Evolutionary conservation across 371 early-diverging fungal genomes (phyloP).

Genomic region (Mortierella sp.): DNA sequence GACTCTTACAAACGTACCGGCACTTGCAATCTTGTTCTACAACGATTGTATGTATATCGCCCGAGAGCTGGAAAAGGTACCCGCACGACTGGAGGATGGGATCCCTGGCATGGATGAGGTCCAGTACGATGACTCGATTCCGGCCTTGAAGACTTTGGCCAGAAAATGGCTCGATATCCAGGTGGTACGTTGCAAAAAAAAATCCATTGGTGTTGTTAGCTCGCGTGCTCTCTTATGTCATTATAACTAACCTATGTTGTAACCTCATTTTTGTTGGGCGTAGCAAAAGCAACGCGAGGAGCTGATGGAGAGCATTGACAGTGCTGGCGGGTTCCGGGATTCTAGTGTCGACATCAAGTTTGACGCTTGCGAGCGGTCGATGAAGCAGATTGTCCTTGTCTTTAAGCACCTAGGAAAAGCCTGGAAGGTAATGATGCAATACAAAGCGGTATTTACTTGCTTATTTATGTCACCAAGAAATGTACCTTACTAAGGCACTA

Average conservation of each 20-base stretch:
- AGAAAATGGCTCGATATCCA: constrained; percentile 59
- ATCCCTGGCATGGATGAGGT: constrained; percentile 59
- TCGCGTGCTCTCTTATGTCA: not conserved
- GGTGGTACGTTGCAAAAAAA: constrained; percentile 47
- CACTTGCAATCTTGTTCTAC: constrained; percentile 71
- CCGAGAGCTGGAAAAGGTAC: constrained; percentile 44
- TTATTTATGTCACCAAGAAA: not conserved
- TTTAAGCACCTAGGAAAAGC: constrained; percentile 61
- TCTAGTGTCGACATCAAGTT: constrained; percentile 62
- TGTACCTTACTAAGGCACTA: not conserved
- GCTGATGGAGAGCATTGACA: constrained; percentile 60
- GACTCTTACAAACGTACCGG: constrained; percentile 59
- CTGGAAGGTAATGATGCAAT: constrained; percentile 55
- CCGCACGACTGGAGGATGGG: constrained; percentile 32
- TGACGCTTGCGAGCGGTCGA: constrained; percentile 62
- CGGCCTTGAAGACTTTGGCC: constrained; percentile 53
- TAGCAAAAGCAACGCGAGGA: constrained; percentile 60
- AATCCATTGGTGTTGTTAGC: not conserved
- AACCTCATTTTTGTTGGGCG: constrained; percentile 25
- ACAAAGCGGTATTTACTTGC: constrained; percentile 15
- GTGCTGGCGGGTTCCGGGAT: constrained; percentile 67
- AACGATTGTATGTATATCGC: constrained; percentile 83
- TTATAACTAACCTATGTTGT: not conserved
- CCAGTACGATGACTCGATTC: constrained; percentile 59
- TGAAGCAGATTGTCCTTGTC: constrained; percentile 66